phyloP scores from a whole-genome alignment of 139 green algal genomes.

The Tetraselmis striata region DNA sequence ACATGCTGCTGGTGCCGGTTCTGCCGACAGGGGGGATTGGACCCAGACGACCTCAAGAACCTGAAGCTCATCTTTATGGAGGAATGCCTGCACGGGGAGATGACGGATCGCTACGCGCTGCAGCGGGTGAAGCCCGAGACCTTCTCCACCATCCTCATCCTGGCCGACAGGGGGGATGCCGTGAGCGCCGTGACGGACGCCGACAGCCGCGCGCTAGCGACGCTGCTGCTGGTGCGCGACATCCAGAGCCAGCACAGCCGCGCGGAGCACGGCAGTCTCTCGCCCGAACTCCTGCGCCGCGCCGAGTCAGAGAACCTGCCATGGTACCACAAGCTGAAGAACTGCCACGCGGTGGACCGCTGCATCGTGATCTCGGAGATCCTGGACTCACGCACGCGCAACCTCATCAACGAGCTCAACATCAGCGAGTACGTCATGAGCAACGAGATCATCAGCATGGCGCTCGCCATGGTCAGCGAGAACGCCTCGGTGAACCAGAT shows the following conservation, averaged over 20 bases:
- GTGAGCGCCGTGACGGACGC: conserved; percentile 29
- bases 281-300: not conserved
- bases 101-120: conserved; percentile 35
- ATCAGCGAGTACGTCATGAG: conserved; percentile 46
- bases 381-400: conserved; percentile 36
- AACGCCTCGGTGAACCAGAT: conserved; percentile 40
- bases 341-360: not conserved
- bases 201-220: conserved; percentile 39
- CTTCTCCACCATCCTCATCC: conserved; percentile 48
- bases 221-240: conserved; percentile 49
- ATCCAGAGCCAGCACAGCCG: conserved; percentile 28
- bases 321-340: not conserved
- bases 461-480: conserved; percentile 47
- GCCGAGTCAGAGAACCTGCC: not conserved
- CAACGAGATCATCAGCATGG: conserved; percentile 50
- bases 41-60: conserved; percentile 31
- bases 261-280: not conserved
- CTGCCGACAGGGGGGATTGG: conserved; percentile 16
- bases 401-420: conserved; percentile 34
- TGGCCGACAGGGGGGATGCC: conserved; percentile 32
- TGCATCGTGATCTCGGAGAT: conserved; percentile 48
- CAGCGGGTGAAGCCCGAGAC: conserved; percentile 33
- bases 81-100: conserved; percentile 30
- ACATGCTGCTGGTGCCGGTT: not conserved
- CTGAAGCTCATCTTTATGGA: conserved; percentile 34